Percentiles rank a stretch among this genome's conserved stretches.
Evolutionary conservation across 306 rosid genomes (phyloP).

Genomic region (Spatholobus suberectus): DNA sequence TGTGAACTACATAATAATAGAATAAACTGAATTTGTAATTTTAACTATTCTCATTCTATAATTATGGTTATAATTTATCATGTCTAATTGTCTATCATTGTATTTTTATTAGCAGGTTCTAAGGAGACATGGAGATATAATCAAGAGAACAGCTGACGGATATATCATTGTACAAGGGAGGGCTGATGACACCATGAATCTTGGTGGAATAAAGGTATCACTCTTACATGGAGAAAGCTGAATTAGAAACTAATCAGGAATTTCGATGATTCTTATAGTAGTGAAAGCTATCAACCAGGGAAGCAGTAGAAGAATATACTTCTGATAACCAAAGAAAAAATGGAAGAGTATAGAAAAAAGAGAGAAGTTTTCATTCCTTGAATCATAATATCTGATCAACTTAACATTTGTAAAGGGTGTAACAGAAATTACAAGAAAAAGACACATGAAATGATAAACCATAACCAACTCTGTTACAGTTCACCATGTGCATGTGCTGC

Average conservation of each 20-base stretch:
- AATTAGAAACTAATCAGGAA: slow-evolving; percentile 14
- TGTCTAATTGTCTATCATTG: slow-evolving; percentile 22
- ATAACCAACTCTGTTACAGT: not conserved
- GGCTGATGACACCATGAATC: slow-evolving; percentile 97
- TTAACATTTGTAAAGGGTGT: not conserved
- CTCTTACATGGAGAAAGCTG: not conserved
- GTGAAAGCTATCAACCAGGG: not conserved
- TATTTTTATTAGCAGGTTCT: slow-evolving; percentile 58
- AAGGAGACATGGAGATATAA: slow-evolving; percentile 89
- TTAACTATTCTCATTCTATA: not conserved
- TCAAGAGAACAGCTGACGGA: slow-evolving; percentile 76
- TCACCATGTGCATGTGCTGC: not conserved
- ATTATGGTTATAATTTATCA: not conserved
- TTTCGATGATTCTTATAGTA: slow-evolving; percentile 4
- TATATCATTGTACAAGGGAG: slow-evolving; percentile 77
- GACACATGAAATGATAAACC: not conserved
- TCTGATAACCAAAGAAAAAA: not conserved
- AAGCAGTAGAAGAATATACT: not conserved
- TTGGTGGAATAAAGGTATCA: slow-evolving; percentile 92
- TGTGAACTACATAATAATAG: not conserved
- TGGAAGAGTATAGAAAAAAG: not conserved
- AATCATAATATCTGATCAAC: slow-evolving; percentile 10
- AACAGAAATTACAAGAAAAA: not conserved
- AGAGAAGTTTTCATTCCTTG: not conserved
- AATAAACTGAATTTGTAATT: not conserved